Evolutionary conservation across 1,284 basidiomycete genomes (phyloP).

Genomic region (Ustilago sp.): DNA sequence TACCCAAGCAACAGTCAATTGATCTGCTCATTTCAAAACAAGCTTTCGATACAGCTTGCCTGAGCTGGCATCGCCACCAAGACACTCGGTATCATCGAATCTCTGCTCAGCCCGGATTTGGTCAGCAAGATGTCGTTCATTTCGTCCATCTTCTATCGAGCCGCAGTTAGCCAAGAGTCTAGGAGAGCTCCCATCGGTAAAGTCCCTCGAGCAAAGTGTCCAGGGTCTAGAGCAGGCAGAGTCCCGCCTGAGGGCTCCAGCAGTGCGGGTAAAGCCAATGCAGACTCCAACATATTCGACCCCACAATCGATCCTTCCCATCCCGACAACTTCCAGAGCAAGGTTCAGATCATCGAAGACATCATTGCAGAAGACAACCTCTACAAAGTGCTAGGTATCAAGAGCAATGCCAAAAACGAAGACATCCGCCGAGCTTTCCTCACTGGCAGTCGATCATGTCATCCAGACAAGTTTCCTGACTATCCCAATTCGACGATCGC

Average conservation of each 20-base stretch:
- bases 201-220: slow-evolving; percentile 26
- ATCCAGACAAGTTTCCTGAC: slow-evolving; percentile 86
- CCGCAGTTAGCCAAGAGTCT: slow-evolving; percentile 44
- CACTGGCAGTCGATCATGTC: slow-evolving; percentile 79
- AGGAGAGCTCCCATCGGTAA: slow-evolving; percentile 46
- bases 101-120: background rate
- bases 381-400: slow-evolving; percentile 79
- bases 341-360: slow-evolving; percentile 52
- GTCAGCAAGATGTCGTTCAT: slow-evolving; percentile 43
- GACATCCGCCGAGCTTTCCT: slow-evolving; percentile 82
- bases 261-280: slow-evolving; percentile 3
- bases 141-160: slow-evolving; percentile 45
- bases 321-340: slow-evolving; percentile 27
- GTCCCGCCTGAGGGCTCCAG: background rate
- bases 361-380: slow-evolving; percentile 72
- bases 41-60: background rate
- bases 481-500: slow-evolving; percentile 80
- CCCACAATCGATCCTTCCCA: slow-evolving; percentile 5
- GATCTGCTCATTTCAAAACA: background rate
- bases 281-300: slow-evolving; percentile 3
- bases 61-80: background rate
- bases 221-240: slow-evolving; percentile 3
- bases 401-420: slow-evolving; percentile 74
- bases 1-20: background rate
- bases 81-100: background rate